phyloP scores from a whole-genome alignment of 2,329 filamentous ascomycete species.

The Neoascochyta sp. region DNA sequence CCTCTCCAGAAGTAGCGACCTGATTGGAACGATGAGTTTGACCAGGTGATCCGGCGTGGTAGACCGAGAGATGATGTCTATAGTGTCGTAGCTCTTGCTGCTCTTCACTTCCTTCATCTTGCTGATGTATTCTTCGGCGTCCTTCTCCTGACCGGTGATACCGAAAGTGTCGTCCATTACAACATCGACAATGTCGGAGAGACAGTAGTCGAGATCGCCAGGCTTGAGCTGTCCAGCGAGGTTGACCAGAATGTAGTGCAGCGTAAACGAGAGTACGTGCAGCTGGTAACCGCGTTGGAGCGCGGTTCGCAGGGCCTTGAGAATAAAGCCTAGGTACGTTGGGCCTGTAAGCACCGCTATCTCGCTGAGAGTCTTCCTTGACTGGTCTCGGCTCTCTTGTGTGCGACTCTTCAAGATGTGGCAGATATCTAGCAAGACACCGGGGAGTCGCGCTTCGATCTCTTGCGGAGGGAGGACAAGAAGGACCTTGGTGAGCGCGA shows the following conservation, averaged over 20 bases:
- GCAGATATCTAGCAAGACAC: conserved; percentile 85
- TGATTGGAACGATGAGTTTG: conserved; percentile 73
- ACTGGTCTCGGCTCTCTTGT: conserved; percentile 85
- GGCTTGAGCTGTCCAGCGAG: conserved; percentile 69
- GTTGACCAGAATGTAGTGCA: conserved; percentile 83
- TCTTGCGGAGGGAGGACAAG: conserved; percentile 71
- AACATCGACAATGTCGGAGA: conserved; percentile 71
- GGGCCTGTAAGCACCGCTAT: conserved; percentile 79
- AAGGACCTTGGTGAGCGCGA: conserved; percentile 84
- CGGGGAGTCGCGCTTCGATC: conserved; percentile 70
- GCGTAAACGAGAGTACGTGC: conserved; percentile 89
- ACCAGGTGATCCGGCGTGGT: conserved; percentile 71
- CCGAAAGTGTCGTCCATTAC: conserved; percentile 99
- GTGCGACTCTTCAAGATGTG: conserved; percentile 88
- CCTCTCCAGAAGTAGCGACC: conserved; percentile 75
- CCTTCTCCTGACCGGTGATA: conserved; percentile 87
- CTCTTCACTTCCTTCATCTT: conserved; percentile 98
- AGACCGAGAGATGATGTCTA: conserved; percentile 84
- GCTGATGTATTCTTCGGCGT: conserved; percentile 89
- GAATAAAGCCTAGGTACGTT: conserved; percentile 82
- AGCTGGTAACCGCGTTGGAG: conserved; percentile 85
- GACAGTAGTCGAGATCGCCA: conserved; percentile 85
- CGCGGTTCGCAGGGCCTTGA: conserved; percentile 82
- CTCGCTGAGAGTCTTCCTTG: conserved; percentile 79
- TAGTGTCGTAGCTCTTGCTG: conserved; percentile 96